Evolutionary conservation across 176 grass and related monocot species (phyloP), one percentile per base, ranked within the genome.

Genomic region (Hyparrhenia diplandra): DNA sequence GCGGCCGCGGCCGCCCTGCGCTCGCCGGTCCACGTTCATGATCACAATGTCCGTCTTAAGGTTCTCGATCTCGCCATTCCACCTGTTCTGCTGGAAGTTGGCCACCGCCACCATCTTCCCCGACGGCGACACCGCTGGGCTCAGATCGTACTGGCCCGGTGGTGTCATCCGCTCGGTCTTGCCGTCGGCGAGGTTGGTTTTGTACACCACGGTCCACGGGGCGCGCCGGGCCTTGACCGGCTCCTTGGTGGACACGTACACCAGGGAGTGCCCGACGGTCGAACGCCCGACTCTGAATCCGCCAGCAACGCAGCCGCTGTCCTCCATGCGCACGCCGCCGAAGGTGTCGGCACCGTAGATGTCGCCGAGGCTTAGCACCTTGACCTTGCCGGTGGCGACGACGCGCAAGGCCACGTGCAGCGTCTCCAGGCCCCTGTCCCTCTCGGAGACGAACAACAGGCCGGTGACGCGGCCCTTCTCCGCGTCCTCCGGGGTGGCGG

Each of bases 391-490:
- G 5, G 4, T 0, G 10, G 0, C 17, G 32, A 2, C 2, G 63
- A 59, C 43, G 47, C 89, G 42, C 3, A 88, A 36, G 0, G 80
- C 81, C 1, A 91, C 76, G 16, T 88, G 43, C 5, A 91, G 81
- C 0, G 76, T 91, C 78, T 91, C 89, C 14, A 91, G 85, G 1
- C 72, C 68, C 10, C n/a, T 8, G 2, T 84, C 54, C 36, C 89
- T 69, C 85, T 91, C 85, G 13, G 89, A 91, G 67, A 91, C 85
- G 59, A 91, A 91, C 0, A 91, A 64, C 5, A 69, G 36, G 36
- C 66, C 66, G 0, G 66, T 69, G 66, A 41, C 57, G 57, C 49
- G 60, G 23, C 88, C 88, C 2, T 16, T 1, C 9, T 49, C 69
- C 0, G 75, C 76, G 13, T 84, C 89, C 4, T 67, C 76, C 20